Base-by-base conservation (phyloP, 768 basidiomycete species). In the Lentinula sp. region DNA sequence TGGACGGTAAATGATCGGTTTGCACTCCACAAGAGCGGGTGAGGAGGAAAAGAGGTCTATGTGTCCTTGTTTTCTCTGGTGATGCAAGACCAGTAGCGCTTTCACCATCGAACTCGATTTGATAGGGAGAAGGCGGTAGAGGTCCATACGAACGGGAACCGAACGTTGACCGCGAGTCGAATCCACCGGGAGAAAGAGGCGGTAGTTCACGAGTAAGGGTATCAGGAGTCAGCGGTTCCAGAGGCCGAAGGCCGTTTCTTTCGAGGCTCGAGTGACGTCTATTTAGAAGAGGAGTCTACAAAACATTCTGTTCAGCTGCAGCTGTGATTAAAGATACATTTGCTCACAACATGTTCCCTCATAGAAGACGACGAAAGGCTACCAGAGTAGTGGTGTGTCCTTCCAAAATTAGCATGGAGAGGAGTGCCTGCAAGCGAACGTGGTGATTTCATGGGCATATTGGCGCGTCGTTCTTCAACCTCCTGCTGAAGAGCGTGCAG, bases 11-110 rank as follows among this genome's bases (percentile, higher is more conserved):
- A 32, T 66, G 66, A 48, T 91, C 88, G 1, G 90, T 91, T 68
- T 93, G 92, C 6, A 89, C 80, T 12, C 81, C 86, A 48, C 83
- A 79, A 32, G 85, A 86, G 2, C 83, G 81, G 23, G 83, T 85
- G 4, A 86, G 77, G 18, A 87, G 77, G 56, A 86, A 70, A 10
- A 81, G 69, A 6, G 81, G 72, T 65, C 77, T 77, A 62, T 78
- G 73, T 28, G 73, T 64, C 62, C 75, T 68, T 18, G 75, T 65
- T 62, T 71, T 76, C 62, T 80, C 79, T 0, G 68, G 64, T 10
- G 74, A 67, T 49, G 66, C 54, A 41, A 64, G 53, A 13, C 59
- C 61, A 48, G 73, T 73, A 20, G 70, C 73, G 42, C 74, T 76
- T 41, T 74, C 70, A 20, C 70, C 68, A 54, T 85, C 79, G n/a